Base-by-base conservation (phyloP, 208 protist species). In the Leishmania amazonensis region DNA sequence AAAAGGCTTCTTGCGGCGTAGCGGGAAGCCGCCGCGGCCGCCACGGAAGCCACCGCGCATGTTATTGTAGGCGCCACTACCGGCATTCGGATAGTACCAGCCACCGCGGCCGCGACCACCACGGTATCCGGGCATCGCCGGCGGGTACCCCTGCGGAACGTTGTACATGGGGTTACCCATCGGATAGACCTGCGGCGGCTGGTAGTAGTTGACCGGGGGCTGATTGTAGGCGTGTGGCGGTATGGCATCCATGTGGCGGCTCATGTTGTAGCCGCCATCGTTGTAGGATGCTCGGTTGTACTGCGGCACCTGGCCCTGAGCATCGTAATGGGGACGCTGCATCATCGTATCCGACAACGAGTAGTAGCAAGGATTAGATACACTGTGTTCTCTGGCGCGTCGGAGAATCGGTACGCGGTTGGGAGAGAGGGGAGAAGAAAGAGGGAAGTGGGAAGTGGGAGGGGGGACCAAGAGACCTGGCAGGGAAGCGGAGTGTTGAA, bases 1-100 rank as follows among this genome's bases (percentile, higher is more conserved):
- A 81, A 96, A 96, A 4, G 90, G 93, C 82, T 91, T 92, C 83
- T 91, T 93, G 72, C 86, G 85, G 67, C 86, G 89, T 38, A 89
- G 1, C 40, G 81, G 80, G 80, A 86, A 88, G 28, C 89, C 89
- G 51, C 87, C 89, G 60, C 87, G 82, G 15, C 90, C 92, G 49
- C 85, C 89, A 62, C 90, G 88, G 80, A 85, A 87, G 77, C 85
- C 87, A 62, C 86, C 83, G 73, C 80, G 86, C 82, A 84, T 76
- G 51, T 53, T 82, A 60, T 67, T 78, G 81, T 81, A 90, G 35
- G 70, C 71, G 60, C 83, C 86, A 54, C 87, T 76, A 60, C 80
- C 85, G 31, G 64, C 51, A 62, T 65, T 75, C 28, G 77, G 79
- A 68, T 86, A 85, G 79, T 84, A 87, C 78, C 81, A 83, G 15